These are phyloP conservation scores for Leishmania tarentolae DNA, from an alignment of 208 protist genomes.

Conservation along the genomic window DNA sequence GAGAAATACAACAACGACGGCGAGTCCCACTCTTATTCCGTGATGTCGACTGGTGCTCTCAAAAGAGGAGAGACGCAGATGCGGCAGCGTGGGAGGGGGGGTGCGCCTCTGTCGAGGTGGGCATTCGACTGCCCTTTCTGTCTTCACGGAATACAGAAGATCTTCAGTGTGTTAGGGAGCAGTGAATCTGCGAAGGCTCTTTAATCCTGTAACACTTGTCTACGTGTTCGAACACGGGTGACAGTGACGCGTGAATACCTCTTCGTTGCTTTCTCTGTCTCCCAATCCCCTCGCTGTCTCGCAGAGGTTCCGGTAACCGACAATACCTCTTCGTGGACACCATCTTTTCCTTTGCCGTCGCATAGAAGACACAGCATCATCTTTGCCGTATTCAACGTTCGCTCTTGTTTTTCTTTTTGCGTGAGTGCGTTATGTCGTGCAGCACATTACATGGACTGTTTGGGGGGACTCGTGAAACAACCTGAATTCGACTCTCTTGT, in stretches of 20 bases:
- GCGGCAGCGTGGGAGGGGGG: neutral
- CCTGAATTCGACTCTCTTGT: neutral
- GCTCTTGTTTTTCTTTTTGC: neutral
- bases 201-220: neutral
- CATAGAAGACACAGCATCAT: neutral
- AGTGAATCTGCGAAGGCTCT: neutral
- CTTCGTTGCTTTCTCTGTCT: neutral
- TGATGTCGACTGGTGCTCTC: neutral
- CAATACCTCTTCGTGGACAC: neutral
- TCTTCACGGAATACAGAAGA: neutral
- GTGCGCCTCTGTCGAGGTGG: neutral
- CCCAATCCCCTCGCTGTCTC: too few relatives aligned
- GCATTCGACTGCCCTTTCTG: neutral
- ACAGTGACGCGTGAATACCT: neutral
- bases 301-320: neutral
- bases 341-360: neutral
- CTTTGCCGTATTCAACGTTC: neutral
- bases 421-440: neutral
- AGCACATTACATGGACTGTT: neutral
- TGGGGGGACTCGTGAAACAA: neutral
- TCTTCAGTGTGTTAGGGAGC: neutral
- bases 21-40: neutral
- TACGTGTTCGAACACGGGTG: neutral
- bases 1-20: neutral
- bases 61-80: neutral